Base-by-base conservation (phyloP, 164 flowering plant genomes). In the Macadamia integrifolia region DNA sequence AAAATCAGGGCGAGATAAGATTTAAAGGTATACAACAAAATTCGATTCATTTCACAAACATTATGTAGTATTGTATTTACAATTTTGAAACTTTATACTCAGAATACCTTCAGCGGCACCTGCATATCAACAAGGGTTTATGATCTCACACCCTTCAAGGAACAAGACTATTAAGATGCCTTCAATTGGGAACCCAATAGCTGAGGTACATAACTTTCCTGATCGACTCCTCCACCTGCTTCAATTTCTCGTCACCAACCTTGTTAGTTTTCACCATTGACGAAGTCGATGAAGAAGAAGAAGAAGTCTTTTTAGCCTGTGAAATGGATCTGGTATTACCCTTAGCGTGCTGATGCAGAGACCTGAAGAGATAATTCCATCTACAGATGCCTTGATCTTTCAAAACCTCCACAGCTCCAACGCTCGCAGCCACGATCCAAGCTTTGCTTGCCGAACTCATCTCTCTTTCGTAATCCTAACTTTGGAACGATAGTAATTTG, bases 381-480 rank as follows among this genome's bases (percentile, higher is more conserved):
- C 88, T 72, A 69, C 84, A 80, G 30, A 79, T 31, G 7, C 90
- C 90, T 71, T 86, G 86, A 61, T 84, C 86, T 62, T 86, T 86
- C 72, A 86, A 9, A 0, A 74, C 84, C 69, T 82, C 86, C 42
- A 86, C 82, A 1, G 82, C 78, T n/a, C 80, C 87, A 31, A 82
- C 73, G 55, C 78, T 80, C 1, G 85, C 76, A 29, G 86, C 87
- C 58, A 75, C 84, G 1, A 74, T 48, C 83, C 82, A 80, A 1
- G 76, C 78, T 71, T 50, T 79, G 30, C 67, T 49, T 48, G 73
- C 50, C 57, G 62, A n/a, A 62, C 71, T 79, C 82, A 79, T 77
- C 1, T 50, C 55, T 0, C 55, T 50, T 3, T 50, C 12, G 15
- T 14, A 23, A 23, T 23, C 23, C 23, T 23, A 23, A 23, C 23